These are phyloP conservation scores for Amanita inopinata DNA, from an alignment of 768 basidiomycete species.

Conservation along the genomic window DNA sequence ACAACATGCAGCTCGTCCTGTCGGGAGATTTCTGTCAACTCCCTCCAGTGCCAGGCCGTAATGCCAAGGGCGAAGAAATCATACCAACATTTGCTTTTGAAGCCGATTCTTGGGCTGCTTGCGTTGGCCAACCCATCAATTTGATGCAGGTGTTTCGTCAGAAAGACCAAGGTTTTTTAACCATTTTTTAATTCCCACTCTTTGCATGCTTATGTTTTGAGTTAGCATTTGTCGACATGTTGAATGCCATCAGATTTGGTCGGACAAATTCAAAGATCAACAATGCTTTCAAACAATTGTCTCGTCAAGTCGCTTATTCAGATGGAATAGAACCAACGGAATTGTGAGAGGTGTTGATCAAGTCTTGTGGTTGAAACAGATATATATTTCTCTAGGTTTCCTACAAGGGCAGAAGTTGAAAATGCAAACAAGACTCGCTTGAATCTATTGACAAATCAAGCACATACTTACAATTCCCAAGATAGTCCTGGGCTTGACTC, in stretches of 20 bases:
- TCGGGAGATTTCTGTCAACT: slow-evolving; percentile 91
- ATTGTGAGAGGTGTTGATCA: slow-evolving; percentile 38
- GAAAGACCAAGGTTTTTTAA: slow-evolving; percentile 59
- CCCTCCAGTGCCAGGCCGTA: slow-evolving; percentile 60
- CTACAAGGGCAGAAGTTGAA: slow-evolving; percentile 66
- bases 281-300: slow-evolving; percentile 43
- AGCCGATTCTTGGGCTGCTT: slow-evolving; percentile 58
- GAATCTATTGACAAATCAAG: slow-evolving; percentile 27
- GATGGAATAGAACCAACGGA: slow-evolving; percentile 81
- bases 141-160: slow-evolving; percentile 81
- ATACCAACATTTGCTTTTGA: slow-evolving; percentile 70
- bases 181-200: slow-evolving; percentile 1
- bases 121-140: slow-evolving; percentile 45
- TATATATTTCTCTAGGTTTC: slow-evolving; percentile 35
- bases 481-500: slow-evolving; percentile 40
- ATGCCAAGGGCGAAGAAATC: slow-evolving; percentile 37
- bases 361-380: background rate
- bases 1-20: slow-evolving; percentile 50
- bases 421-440: slow-evolving; percentile 50
- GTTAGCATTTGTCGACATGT: slow-evolving; percentile 71
- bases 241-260: slow-evolving; percentile 84
- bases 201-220: background rate
- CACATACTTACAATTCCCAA: slow-evolving; percentile 29
- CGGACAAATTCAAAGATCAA: slow-evolving; percentile 34
- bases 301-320: slow-evolving; percentile 46